Evolutionary conservation across 2,329 filamentous ascomycete genomes (phyloP).

Genomic region (Hymenoscyphus infarciens): DNA sequence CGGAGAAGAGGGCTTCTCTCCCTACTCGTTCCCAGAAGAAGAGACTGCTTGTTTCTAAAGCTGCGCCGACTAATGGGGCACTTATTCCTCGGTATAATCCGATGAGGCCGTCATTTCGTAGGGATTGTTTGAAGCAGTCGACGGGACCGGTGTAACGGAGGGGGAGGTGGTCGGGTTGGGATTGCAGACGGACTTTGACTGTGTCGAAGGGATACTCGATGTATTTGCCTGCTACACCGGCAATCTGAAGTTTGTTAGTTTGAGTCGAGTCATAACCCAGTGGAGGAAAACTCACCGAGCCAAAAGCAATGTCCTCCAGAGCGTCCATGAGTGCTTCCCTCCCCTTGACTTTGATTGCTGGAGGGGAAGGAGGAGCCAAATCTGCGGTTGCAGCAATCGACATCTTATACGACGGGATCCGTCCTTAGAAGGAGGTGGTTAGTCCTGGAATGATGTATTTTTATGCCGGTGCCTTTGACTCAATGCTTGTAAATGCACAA

Average conservation of each 20-base stretch:
- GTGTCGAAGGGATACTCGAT: constrained; percentile 99
- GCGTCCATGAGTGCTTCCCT: constrained; percentile 48
- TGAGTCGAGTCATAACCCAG: not conserved
- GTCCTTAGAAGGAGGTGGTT: not conserved
- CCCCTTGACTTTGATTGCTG: constrained; percentile 18
- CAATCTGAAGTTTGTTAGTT: constrained; percentile 50
- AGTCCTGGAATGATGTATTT: not conserved
- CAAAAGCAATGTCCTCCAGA: constrained; percentile 81
- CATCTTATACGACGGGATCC: constrained; percentile 20
- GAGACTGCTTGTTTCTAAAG: constrained; percentile 84
- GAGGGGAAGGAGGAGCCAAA: constrained; percentile 17
- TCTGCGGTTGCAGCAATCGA: constrained; percentile 27
- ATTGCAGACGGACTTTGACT: constrained; percentile 91
- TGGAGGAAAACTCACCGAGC: constrained; percentile 60
- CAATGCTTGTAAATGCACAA: no score
- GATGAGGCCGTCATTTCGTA: constrained; percentile 72
- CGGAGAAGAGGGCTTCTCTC: constrained; percentile 58
- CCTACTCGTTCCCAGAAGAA: constrained; percentile 87
- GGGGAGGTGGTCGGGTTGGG: constrained; percentile 82
- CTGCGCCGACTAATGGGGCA: constrained; percentile 85
- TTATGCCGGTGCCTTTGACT: not conserved
- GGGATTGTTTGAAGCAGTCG: constrained; percentile 88
- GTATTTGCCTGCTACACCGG: constrained; percentile 87
- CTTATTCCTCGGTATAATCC: constrained; percentile 85
- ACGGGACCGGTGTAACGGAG: constrained; percentile 80